A percentile compares a stretch with the other conserved stretches of the same genome.
Evolutionary conservation across 2,329 filamentous ascomycete genomes (phyloP).

Genomic region (Chrysoporthe deuterocubensis): DNA sequence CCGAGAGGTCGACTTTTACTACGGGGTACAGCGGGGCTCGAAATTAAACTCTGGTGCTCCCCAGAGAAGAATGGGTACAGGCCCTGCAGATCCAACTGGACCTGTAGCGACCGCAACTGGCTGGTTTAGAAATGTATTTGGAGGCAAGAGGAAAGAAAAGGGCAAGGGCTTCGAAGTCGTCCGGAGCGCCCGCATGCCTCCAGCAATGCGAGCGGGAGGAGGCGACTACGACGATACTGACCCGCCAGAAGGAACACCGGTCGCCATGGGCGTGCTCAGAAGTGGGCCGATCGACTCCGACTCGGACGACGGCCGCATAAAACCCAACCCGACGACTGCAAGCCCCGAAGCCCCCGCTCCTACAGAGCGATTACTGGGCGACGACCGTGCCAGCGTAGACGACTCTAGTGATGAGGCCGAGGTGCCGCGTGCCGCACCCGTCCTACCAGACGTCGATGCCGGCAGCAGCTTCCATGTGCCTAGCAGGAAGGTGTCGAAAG

Average conservation of each 20-base stretch:
- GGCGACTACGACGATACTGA: constrained; percentile 67
- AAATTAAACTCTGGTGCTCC: constrained; percentile 81
- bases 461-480: constrained; percentile 66
- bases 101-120: constrained; percentile 87
- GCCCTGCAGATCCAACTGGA: constrained; percentile 91
- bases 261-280: constrained; percentile 63
- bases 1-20: constrained; percentile 96
- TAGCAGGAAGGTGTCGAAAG: constrained; percentile 64
- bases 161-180: constrained; percentile 98
- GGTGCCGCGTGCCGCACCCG: constrained; percentile 53
- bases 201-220: constrained; percentile 65
- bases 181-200: constrained; percentile 83
- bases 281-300: constrained; percentile 69
- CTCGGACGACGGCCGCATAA: constrained; percentile 53
- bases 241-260: constrained; percentile 68
- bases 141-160: constrained; percentile 89
- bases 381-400: constrained; percentile 50
- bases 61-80: constrained; percentile 86
- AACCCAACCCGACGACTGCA: constrained; percentile 35
- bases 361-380: constrained; percentile 47
- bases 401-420: constrained; percentile 51
- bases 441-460: constrained; percentile 63
- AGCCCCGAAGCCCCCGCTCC: constrained; percentile 40
- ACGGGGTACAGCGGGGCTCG: constrained; percentile 80
- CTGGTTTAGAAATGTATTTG: constrained; percentile 82